phyloP scores from a whole-genome alignment of 345 rosid genomes.

The Rhizophora apiculata region DNA sequence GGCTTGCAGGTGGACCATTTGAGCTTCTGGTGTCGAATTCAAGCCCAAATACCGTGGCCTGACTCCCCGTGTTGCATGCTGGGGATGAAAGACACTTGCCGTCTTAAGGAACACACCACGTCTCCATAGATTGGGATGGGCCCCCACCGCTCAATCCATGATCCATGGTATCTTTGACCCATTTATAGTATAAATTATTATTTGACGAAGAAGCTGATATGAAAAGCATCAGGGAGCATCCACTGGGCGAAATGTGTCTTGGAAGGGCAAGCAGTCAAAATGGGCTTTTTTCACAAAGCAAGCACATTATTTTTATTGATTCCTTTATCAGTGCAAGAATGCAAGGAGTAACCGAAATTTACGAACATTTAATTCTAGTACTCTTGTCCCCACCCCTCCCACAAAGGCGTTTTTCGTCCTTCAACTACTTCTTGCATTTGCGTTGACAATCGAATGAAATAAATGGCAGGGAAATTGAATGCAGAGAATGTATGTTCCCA shows the following conservation, averaged over 20 bases:
- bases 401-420: neutral
- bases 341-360: no score
- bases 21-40: no score
- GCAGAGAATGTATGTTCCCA: neutral
- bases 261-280: neutral
- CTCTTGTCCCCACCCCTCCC: neutral
- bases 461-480: neutral
- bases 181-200: neutral
- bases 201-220: neutral
- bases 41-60: no score
- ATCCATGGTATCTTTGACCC: constrained; percentile 5
- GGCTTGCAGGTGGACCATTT: no score
- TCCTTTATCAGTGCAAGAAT: constrained; percentile 8
- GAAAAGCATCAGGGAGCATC: neutral
- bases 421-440: neutral
- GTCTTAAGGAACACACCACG: no score
- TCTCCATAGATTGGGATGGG: no score
- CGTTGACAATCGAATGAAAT: constrained; percentile 2
- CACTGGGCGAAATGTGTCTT: neutral
- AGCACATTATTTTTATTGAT: neutral
- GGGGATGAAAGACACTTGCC: no score
- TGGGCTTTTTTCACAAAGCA: neutral
- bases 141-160: neutral
- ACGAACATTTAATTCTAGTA: neutral
- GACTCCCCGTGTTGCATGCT: no score